phyloP scores from a whole-genome alignment of 805 yeast species.

The Candida montana region DNA sequence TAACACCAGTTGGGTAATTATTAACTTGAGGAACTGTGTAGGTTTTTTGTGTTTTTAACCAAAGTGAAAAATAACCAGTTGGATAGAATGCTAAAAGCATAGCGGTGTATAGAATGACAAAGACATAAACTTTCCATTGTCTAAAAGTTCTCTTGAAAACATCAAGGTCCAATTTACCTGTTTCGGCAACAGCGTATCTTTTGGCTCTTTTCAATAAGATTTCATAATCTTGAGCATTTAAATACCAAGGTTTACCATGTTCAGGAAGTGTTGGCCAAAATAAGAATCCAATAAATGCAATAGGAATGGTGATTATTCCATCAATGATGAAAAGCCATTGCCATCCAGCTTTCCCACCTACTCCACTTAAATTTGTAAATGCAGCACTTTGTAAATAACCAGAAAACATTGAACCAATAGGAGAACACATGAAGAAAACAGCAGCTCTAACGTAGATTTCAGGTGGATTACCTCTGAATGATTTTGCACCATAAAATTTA shows the following conservation, averaged over 20 bases:
- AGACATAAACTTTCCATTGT: slow-evolving; percentile 7
- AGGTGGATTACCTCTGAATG: slow-evolving; percentile 3
- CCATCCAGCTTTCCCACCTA: slow-evolving; percentile 48
- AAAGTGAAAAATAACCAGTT: slow-evolving; percentile 1
- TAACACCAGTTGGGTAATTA: slow-evolving; percentile 4
- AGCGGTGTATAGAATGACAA: slow-evolving; percentile 1
- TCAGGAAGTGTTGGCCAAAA: slow-evolving; percentile 8
- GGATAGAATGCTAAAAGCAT: slow-evolving; percentile 5
- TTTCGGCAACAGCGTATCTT: slow-evolving; percentile 5
- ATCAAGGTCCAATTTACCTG: not conserved
- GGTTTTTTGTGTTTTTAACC: slow-evolving; percentile 5
- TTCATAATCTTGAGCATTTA: not conserved
- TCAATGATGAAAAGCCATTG: slow-evolving; percentile 49
- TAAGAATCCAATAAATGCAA: slow-evolving; percentile 2
- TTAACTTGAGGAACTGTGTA: slow-evolving; percentile 5
- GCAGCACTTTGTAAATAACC: slow-evolving; percentile 9
- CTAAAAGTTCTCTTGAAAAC: slow-evolving; percentile 3
- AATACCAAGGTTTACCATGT: slow-evolving; percentile 5
- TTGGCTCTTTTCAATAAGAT: not conserved
- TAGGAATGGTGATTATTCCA: slow-evolving; percentile 7
- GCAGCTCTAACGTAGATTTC: slow-evolving; percentile 18
- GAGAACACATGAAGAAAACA: not conserved
- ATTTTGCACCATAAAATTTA: not conserved
- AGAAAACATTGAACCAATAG: slow-evolving; percentile 2
- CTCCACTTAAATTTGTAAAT: slow-evolving; percentile 29